phyloP scores from a whole-genome alignment of 169 alveolate genomes.

The Plasmodium gallinaceum region DNA sequence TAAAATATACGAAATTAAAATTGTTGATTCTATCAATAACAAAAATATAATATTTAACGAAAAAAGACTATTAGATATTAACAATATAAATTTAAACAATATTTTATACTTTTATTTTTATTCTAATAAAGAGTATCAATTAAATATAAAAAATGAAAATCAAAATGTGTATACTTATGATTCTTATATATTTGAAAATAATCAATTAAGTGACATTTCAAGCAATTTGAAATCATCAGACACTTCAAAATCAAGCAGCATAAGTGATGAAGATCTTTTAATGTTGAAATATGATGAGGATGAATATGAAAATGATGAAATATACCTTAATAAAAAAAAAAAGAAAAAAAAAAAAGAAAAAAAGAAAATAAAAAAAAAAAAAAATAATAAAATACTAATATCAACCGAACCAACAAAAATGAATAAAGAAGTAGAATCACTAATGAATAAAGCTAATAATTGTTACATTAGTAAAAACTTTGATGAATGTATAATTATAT shows the following conservation, averaged over 20 bases:
- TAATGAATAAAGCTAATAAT: slow-evolving; percentile 84
- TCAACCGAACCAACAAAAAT: slow-evolving; percentile 73
- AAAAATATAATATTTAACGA: slow-evolving; percentile 22
- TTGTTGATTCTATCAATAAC: slow-evolving; percentile 10
- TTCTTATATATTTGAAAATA: slow-evolving; percentile 45
- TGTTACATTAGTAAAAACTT: slow-evolving; percentile 80
- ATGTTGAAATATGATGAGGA: slow-evolving; percentile 17
- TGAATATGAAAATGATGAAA: neutral
- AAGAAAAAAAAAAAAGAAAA: slow-evolving; percentile 15
- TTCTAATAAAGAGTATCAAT: slow-evolving; percentile 26
- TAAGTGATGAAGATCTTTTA: slow-evolving; percentile 67
- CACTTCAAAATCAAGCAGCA: slow-evolving; percentile 15
- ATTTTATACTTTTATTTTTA: slow-evolving; percentile 56
- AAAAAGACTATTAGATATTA: slow-evolving; percentile 38
- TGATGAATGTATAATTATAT: slow-evolving; percentile 78
- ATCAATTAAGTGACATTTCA: slow-evolving; percentile 2
- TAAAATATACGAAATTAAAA: neutral
- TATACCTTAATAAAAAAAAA: neutral
- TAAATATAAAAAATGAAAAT: neutral
- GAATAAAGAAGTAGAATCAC: slow-evolving; percentile 79
- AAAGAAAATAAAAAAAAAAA: slow-evolving; percentile 11
- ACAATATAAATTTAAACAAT: slow-evolving; percentile 40
- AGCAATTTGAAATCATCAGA: neutral
- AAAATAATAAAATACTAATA: neutral
- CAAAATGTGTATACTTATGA: slow-evolving; percentile 53